A percentile compares a stretch with the other conserved stretches of the same genome.
phyloP scores from a whole-genome alignment of 2,329 filamentous ascomycete genomes.

The Xylaria sp. region DNA sequence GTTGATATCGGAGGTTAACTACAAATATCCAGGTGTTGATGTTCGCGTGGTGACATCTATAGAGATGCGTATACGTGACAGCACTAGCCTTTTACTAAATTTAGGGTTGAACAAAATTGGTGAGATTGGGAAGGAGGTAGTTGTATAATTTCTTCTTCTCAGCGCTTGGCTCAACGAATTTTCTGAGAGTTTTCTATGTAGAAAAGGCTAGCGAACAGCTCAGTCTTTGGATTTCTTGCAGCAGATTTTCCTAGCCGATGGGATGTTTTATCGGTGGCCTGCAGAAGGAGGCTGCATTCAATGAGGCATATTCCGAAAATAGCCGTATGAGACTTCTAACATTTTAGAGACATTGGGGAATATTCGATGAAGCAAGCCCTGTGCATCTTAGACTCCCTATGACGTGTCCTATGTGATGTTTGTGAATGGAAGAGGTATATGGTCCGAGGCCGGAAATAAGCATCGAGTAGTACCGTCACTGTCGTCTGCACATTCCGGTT shows the following conservation, averaged over 20 bases:
- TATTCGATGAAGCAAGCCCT: not conserved
- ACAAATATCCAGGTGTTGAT: not conserved
- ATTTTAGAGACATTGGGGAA: not conserved
- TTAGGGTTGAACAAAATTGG: not conserved
- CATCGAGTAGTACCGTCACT: constrained; percentile 18
- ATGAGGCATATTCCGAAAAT: not conserved
- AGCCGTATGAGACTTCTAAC: too few species aligned
- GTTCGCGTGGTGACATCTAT: not conserved
- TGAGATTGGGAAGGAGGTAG: not conserved
- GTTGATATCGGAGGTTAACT: not conserved
- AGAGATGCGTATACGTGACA: not conserved
- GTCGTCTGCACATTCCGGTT: constrained; percentile 13
- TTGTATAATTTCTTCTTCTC: not conserved
- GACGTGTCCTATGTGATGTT: constrained; percentile 7
- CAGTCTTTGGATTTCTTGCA: not conserved
- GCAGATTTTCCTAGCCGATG: too few species aligned
- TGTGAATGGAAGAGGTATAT: constrained; percentile 18
- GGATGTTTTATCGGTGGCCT: not conserved
- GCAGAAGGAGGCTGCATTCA: not conserved
- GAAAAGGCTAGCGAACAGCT: not conserved
- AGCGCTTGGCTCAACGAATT: not conserved
- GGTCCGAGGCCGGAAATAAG: not conserved
- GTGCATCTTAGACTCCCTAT: not conserved
- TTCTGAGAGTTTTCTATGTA: not conserved
- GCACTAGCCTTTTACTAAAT: not conserved